These are phyloP conservation scores for Colletotrichum scovillei DNA, from an alignment of 2,329 filamentous ascomycete species.

Conservation along the genomic window DNA sequence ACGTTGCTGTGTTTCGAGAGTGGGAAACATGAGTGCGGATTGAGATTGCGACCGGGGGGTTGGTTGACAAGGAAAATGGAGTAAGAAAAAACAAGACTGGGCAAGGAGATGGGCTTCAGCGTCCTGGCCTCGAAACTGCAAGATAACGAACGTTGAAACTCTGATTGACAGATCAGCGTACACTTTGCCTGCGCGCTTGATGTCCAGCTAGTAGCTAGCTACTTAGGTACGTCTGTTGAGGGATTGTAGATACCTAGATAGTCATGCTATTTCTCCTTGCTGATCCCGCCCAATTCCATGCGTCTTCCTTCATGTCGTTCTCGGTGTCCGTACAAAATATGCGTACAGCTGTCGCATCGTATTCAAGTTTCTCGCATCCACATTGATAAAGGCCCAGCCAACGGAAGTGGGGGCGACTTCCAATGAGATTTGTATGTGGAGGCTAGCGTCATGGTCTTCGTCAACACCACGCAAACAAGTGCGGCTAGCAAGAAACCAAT, in stretches of 20 bases:
- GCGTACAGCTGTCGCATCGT: neutral
- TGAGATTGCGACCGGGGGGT: slow-evolving; percentile 13
- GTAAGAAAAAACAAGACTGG: neutral
- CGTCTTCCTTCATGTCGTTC: no score
- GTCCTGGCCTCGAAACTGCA: neutral
- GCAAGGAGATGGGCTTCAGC: neutral
- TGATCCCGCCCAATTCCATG: no score
- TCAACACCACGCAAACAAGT: neutral
- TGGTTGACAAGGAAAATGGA: neutral
- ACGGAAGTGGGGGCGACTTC: neutral
- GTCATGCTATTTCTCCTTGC: no score
- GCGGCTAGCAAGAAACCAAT: neutral
- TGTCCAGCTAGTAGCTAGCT: no score
- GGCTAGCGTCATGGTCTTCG: neutral
- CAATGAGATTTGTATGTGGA: neutral
- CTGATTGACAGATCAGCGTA: no score
- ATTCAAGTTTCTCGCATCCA: neutral
- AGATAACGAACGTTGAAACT: neutral
- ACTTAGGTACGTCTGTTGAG: no score
- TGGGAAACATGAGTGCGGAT: slow-evolving; percentile 19
- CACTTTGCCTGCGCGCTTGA: no score
- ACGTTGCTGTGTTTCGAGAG: slow-evolving; percentile 32
- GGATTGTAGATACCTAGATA: no score
- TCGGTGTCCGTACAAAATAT: neutral
- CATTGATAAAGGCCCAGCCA: neutral